Conservation (phyloP, 306 rosid species). For the Cicer arietinum region DNA sequence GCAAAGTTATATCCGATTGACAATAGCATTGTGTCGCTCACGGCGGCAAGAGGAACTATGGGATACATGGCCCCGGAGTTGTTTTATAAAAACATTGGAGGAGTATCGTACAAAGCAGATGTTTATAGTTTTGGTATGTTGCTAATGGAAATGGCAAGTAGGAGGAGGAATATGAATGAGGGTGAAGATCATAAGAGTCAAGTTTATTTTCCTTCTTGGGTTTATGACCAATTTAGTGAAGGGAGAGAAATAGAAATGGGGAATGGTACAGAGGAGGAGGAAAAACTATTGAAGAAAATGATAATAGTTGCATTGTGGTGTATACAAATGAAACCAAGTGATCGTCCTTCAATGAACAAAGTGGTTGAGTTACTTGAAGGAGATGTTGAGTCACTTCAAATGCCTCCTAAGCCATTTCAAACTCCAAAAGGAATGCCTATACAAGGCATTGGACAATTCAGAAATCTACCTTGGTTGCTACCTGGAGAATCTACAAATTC, state of each 20-base stretch:
- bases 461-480: slow-evolving; percentile 37
- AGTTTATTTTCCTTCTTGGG: slow-evolving; percentile 40
- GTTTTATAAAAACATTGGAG: slow-evolving; percentile 34
- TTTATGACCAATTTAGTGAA: slow-evolving; percentile 14
- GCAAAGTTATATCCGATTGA: slow-evolving; percentile 35
- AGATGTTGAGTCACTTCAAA: slow-evolving; percentile 20
- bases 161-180: slow-evolving; percentile 28
- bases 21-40: slow-evolving; percentile 33
- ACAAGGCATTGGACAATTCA: slow-evolving; percentile 33
- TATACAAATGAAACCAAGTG: slow-evolving; percentile 40
- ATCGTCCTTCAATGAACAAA: slow-evolving; percentile 50
- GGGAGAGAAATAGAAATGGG: slow-evolving; percentile 32
- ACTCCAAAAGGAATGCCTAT: slow-evolving; percentile 39
- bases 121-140: slow-evolving; percentile 38
- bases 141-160: slow-evolving; percentile 36
- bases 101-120: slow-evolving; percentile 25
- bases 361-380: slow-evolving; percentile 46
- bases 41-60: slow-evolving; percentile 38
- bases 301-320: slow-evolving; percentile 52
- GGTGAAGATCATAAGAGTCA: slow-evolving; percentile 20
- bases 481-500: slow-evolving; percentile 29
- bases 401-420: slow-evolving; percentile 45
- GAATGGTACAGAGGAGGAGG: slow-evolving; percentile 36
- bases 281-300: slow-evolving; percentile 39
- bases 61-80: slow-evolving; percentile 21